Base-by-base conservation (phyloP, 192 early-diverging fungal species). In the Gaertneriomyces sp. region DNA sequence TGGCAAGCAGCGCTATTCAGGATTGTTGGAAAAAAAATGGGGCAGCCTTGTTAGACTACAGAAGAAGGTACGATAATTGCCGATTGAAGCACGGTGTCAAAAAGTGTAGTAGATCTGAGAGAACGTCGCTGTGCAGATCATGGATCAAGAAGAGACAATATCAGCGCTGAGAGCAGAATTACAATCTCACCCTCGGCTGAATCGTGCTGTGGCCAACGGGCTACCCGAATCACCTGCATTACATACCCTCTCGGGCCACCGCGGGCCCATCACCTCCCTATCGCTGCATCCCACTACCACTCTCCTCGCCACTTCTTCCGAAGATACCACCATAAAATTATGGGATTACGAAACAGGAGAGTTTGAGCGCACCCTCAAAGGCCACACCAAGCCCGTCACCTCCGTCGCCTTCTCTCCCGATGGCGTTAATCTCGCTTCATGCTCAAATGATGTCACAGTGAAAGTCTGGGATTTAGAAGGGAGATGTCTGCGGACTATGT, bases 361-460 rank as follows among this genome's bases (percentile, higher is more conserved):
- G 46, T 95, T 90, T 76, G 95, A 97, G 73, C 75, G 90, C 42
- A 93, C 95, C 0, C 76, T 98, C 6, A 95, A 95, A 68, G 94
- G 95, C 45, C 95, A 98, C 70, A 98, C 95, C 1, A 94, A 96
- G 64, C 80, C 93, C 10, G 93, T 98, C n/a, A 89, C 91, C 68
- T 90, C 85, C 42, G 86, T 97, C n/a, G 79, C 85, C 19, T 93
- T 96, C 67, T 93, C 96, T 65, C 95, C 95, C 17, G 81, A 93
- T 42, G 93, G 88, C 69, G 78, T 85, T 14, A 63, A 89, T 25
- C n/a, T 64, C 81, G 92, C 88, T 5, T 89, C 91, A 3, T 94
- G 91, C 75, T 95, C 95, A 5, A 88, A 89, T 17, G 95, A 98
- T 78, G 74, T 98, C 58, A 88, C 90, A 7, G 84, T 96, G 73